Evolutionary conservation across 306 rosid species (phyloP).

Genomic region (Cicer judaicum): DNA sequence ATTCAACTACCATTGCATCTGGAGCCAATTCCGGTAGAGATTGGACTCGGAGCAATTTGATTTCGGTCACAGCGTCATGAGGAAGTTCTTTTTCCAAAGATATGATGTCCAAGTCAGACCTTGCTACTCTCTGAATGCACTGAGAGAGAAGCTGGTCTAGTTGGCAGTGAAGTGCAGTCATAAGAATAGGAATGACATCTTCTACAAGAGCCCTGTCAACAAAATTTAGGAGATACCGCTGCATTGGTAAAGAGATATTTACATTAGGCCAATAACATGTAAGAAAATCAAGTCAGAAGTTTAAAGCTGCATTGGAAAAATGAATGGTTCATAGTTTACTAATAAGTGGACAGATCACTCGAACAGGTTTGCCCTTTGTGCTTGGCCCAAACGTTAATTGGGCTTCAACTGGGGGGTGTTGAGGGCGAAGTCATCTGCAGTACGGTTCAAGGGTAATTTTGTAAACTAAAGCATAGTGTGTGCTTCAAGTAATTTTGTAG

Average conservation of each 20-base stretch:
- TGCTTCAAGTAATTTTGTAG: not conserved
- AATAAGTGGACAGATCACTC: no score
- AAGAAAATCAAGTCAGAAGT: slow-evolving; percentile 4
- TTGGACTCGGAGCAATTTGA: slow-evolving; percentile 53
- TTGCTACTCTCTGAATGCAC: slow-evolving; percentile 73
- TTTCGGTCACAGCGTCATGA: slow-evolving; percentile 51
- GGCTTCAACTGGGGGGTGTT: no score
- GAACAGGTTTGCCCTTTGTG: no score
- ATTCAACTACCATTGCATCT: slow-evolving; percentile 54
- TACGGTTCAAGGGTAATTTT: no score
- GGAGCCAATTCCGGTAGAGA: slow-evolving; percentile 48
- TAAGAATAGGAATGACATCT: slow-evolving; percentile 79
- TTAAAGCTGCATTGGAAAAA: not conserved
- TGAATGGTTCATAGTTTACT: not conserved
- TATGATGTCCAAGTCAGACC: slow-evolving; percentile 68
- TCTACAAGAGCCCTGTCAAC: slow-evolving; percentile 87
- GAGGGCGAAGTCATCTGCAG: no score
- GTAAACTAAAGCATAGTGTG: not conserved
- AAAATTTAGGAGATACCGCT: slow-evolving; percentile 81
- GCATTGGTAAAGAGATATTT: slow-evolving; percentile 49
- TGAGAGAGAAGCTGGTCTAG: slow-evolving; percentile 60
- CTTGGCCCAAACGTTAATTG: no score
- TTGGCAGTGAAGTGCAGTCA: slow-evolving; percentile 70
- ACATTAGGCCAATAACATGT: slow-evolving; percentile 15
- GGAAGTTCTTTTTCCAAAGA: slow-evolving; percentile 83